Evolutionary conservation across 495 filamentous ascomycete genomes (phyloP).

Genomic region (Neurospora africana): DNA sequence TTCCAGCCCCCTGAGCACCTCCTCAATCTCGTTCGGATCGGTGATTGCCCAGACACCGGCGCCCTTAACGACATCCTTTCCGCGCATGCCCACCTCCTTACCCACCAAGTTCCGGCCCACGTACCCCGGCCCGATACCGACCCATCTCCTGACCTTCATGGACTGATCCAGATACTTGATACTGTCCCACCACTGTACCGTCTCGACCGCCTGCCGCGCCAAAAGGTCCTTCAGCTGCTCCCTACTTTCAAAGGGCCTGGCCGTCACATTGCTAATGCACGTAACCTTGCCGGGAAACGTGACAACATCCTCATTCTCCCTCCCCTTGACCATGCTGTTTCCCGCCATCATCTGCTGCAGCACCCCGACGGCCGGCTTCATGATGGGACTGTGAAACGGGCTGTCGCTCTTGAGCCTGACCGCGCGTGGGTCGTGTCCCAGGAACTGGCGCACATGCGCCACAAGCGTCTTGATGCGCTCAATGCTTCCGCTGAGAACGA

Average conservation of each 20-base stretch:
- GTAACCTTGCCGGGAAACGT: slow-evolving; percentile 62
- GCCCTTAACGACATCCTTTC: slow-evolving; percentile 66
- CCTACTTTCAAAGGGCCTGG: slow-evolving; percentile 60
- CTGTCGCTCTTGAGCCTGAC: slow-evolving; percentile 80
- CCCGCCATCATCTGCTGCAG: slow-evolving; percentile 54
- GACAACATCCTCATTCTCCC: slow-evolving; percentile 44
- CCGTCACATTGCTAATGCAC: slow-evolving; percentile 79
- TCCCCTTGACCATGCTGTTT: slow-evolving; percentile 36
- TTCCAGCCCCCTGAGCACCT: slow-evolving; percentile 60
- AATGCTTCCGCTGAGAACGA: slow-evolving; percentile 84
- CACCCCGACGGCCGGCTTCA: slow-evolving; percentile 69
- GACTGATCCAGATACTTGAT: slow-evolving; percentile 85
- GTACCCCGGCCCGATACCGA: slow-evolving; percentile 91
- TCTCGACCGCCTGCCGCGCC: slow-evolving; percentile 72
- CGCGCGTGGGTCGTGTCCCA: slow-evolving; percentile 83
- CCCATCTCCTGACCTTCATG: slow-evolving; percentile 71
- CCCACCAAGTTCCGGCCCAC: slow-evolving; percentile 90
- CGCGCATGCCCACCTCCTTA: slow-evolving; percentile 83
- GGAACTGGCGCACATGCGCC: slow-evolving; percentile 81
- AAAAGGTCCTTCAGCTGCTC: slow-evolving; percentile 66
- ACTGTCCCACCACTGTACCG: slow-evolving; percentile 88
- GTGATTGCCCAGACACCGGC: slow-evolving; percentile 92
- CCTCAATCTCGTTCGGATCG: slow-evolving; percentile 70
- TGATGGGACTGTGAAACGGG: slow-evolving; percentile 88
- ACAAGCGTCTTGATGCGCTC: slow-evolving; percentile 76